These are phyloP conservation scores for Beauveria bassiana DNA, from an alignment of 2,329 filamentous ascomycete species.

Conservation along the genomic window DNA sequence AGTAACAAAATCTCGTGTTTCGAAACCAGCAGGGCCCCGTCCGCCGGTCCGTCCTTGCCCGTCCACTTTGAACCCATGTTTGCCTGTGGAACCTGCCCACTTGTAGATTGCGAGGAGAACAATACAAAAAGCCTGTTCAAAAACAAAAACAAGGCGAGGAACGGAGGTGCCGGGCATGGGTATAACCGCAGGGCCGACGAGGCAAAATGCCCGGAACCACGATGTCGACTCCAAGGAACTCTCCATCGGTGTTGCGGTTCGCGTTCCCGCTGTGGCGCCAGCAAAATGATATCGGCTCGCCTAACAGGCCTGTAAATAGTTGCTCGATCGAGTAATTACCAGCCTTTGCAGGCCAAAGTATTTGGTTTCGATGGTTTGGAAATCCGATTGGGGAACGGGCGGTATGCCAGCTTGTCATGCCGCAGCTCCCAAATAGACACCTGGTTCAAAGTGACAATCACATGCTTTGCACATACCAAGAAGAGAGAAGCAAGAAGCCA, in stretches of 20 bases:
- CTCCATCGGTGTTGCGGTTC: not conserved
- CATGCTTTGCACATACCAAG: not conserved
- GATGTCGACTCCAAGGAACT: no score
- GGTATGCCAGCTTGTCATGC: not conserved
- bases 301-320: no score
- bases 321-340: no score
- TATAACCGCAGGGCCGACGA: not conserved
- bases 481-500: not conserved
- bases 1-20: conserved; percentile 2
- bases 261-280: not conserved
- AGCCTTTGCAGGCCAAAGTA: not conserved
- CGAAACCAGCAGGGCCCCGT: not conserved
- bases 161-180: not conserved
- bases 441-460: not conserved
- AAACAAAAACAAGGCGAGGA: not conserved
- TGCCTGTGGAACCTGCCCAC: not conserved
- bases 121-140: not conserved
- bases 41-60: no score
- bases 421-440: no score
- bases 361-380: not conserved
- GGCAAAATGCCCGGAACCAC: not conserved
- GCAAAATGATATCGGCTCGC: not conserved
- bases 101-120: not conserved
- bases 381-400: not conserved
- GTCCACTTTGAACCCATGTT: not conserved